Evolutionary conservation across 352 stramenopile species (phyloP).

Genomic region (Globisporangium alternatum): DNA sequence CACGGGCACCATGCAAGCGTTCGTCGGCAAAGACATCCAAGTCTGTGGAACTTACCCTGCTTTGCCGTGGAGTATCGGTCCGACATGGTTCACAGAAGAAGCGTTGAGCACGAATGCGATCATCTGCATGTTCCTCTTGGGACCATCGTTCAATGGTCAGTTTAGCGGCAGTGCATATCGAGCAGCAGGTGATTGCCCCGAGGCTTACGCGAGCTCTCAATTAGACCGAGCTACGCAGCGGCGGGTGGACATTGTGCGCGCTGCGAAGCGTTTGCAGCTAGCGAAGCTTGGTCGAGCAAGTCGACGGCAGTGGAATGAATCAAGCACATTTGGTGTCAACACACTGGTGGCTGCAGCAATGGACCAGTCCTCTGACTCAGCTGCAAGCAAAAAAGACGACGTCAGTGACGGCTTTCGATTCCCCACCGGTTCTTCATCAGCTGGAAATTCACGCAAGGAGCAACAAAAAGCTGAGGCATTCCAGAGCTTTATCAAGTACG

Average conservation of each 20-base stretch:
- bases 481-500: conserved; percentile 48
- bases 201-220: conserved; percentile 55
- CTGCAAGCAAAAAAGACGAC: conserved; percentile 43
- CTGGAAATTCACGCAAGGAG: conserved; percentile 29
- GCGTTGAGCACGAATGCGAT: conserved; percentile 39
- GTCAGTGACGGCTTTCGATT: conserved; percentile 30
- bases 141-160: conserved; percentile 52
- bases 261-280: conserved; percentile 48
- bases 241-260: conserved; percentile 48
- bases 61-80: conserved; percentile 62
- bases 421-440: conserved; percentile 7
- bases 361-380: conserved; percentile 25
- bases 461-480: conserved; percentile 39
- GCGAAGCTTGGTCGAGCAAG: conserved; percentile 39
- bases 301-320: conserved; percentile 44
- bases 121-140: conserved; percentile 64
- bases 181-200: conserved; percentile 63
- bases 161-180: conserved; percentile 69
- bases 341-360: conserved; percentile 12
- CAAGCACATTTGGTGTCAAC: conserved; percentile 6
- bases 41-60: conserved; percentile 60
- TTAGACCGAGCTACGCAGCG: conserved; percentile 55
- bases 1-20: conserved; percentile 49
- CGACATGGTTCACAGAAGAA: conserved; percentile 67
- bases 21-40: conserved; percentile 74